These are phyloP conservation scores for Claviceps africana DNA, from an alignment of 2,329 filamentous ascomycete genomes.

Conservation along the genomic window DNA sequence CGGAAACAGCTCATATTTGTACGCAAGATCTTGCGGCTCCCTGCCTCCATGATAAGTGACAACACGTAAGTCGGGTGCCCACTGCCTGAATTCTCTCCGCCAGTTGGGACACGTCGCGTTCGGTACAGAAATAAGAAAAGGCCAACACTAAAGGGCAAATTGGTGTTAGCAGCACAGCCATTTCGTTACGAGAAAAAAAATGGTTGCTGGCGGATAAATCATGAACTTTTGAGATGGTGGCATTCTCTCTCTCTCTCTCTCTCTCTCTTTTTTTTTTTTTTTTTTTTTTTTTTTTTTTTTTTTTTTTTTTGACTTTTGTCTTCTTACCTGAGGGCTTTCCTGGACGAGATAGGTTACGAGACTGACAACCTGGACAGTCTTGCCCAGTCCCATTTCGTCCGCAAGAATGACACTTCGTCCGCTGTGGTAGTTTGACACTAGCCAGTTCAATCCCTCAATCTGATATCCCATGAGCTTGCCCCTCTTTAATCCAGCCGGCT, in stretches of 20 bases:
- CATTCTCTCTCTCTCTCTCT: too few species aligned
- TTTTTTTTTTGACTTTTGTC: background rate
- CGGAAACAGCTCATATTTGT: constrained; percentile 76
- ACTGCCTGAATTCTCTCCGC: constrained; percentile 89
- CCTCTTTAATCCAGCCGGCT: constrained; percentile 60
- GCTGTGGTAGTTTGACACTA: constrained; percentile 77
- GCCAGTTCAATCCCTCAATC: constrained; percentile 84
- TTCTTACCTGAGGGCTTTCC: constrained; percentile 36
- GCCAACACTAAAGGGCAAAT: constrained; percentile 48
- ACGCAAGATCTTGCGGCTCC: constrained; percentile 60
- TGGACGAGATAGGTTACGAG: constrained; percentile 63
- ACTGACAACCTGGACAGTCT: constrained; percentile 85
- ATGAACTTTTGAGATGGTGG: too few species aligned
- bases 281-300: background rate
- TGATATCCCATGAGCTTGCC: constrained; percentile 90
- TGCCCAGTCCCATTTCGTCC: constrained; percentile 96
- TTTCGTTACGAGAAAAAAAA: too few species aligned
- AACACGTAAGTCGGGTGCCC: constrained; percentile 73
- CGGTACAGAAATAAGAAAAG: constrained; percentile 84
- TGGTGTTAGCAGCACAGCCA: constrained; percentile 1
- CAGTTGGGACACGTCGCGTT: constrained; percentile 97
- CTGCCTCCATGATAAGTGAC: constrained; percentile 84
- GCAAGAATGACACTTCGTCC: constrained; percentile 80
- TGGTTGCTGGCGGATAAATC: too few species aligned
- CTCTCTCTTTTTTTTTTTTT: background rate